Evolutionary conservation across 1,284 basidiomycete species (phyloP).

Genomic region (Ustilago curta): DNA sequence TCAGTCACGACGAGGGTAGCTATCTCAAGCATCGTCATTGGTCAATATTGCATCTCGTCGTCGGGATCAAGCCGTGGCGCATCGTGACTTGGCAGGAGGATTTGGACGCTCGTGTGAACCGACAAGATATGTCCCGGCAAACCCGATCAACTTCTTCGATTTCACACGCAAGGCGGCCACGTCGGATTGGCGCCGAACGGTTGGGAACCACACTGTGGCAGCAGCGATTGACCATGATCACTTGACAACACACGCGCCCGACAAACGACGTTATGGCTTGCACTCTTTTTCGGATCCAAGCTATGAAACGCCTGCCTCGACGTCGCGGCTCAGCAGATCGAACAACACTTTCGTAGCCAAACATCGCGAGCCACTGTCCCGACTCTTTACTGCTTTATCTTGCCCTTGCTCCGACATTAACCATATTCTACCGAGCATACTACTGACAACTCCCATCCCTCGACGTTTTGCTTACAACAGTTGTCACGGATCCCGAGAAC

Average conservation of each 20-base stretch:
- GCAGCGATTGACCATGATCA: not conserved
- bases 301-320: too few species aligned
- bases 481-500: constrained; percentile 85
- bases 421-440: not conserved
- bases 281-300: too few species aligned
- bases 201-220: not conserved
- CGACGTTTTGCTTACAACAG: constrained; percentile 73
- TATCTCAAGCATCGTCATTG: not conserved
- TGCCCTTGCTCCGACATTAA: not conserved
- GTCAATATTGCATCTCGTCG: not conserved
- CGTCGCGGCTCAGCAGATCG: too few species aligned
- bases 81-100: not conserved
- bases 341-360: too few species aligned
- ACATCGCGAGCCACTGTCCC: not conserved
- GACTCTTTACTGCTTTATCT: not conserved
- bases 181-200: not conserved
- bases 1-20: too few species aligned
- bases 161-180: too few species aligned
- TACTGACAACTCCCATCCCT: constrained; percentile 16
- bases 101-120: not conserved
- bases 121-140: not conserved
- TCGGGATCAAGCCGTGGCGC: not conserved
- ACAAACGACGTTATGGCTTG: too few species aligned
- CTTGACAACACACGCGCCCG: not conserved
- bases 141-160: not conserved